These are phyloP conservation scores for Zygosaccharomyces rouxii DNA, from an alignment of 805 yeast genomes.

Conservation along the genomic window DNA sequence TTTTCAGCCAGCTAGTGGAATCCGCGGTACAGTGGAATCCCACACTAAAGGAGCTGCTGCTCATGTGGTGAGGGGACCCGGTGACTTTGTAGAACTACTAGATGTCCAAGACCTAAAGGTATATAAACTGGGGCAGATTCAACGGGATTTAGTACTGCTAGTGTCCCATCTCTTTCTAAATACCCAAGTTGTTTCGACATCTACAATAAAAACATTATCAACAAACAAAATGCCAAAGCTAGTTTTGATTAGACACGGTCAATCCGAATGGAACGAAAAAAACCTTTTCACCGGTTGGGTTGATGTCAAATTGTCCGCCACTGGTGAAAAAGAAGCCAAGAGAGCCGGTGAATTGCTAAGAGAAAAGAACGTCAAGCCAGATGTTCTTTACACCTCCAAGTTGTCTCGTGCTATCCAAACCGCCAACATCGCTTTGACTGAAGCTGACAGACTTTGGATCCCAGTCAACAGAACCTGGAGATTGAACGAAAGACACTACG, in stretches of 20 bases:
- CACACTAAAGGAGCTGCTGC: not conserved
- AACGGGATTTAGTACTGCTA: not conserved
- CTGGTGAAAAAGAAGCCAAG: constrained; percentile 85
- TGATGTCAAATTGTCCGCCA: constrained; percentile 77
- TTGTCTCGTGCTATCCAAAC: constrained; percentile 95
- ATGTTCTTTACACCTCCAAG: constrained; percentile 83
- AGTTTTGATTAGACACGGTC: constrained; percentile 96
- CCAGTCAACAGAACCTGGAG: constrained; percentile 96
- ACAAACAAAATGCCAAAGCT: constrained; percentile 50
- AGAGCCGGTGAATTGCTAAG: constrained; percentile 90
- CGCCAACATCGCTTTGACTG: constrained; percentile 87
- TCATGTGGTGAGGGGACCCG: constrained; percentile 5
- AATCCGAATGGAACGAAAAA: constrained; percentile 98
- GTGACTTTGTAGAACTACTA: not conserved
- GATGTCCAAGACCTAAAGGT: not conserved
- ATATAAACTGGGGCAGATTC: constrained; percentile 1
- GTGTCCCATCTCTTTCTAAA: not conserved
- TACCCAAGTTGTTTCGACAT: not conserved
- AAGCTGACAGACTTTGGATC: constrained; percentile 84
- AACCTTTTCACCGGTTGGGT: constrained; percentile 99
- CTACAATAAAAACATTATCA: constrained; percentile 4
- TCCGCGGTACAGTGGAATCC: constrained; percentile 2
- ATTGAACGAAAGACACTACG: constrained; percentile 98
- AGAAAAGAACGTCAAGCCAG: constrained; percentile 82
- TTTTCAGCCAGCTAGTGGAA: not conserved